Base-by-base conservation (phyloP, 164 flowering plant species). In the Piper longum region DNA sequence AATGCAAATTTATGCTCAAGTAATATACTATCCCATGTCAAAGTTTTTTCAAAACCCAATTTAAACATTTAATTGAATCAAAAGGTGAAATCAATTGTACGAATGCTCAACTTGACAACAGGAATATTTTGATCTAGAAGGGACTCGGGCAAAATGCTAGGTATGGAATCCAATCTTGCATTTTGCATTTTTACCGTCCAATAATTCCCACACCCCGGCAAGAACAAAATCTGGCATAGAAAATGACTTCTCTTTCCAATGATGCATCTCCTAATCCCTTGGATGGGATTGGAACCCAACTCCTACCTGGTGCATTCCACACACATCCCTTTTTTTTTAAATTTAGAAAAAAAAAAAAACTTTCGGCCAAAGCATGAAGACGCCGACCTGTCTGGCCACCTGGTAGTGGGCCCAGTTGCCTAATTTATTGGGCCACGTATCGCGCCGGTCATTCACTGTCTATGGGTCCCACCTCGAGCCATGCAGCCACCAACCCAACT, bases 401-500 rank as follows among this genome's bases (percentile, higher is more conserved):
- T 14, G 9, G 52, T 9, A 1, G 52, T 48, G 52, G 52, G 52
- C 82, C 82, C 70, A 48, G 1, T 3, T 41, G 16, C 81, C 88
- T 80, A 77, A 76, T 73, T 81, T 63, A 73, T 69, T 79, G 84
- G 77, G 59, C 80, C 84, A 75, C 77, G 76, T 69, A 76, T 81
- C 71, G 66, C 83, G 85, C 82, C 80, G 76, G 73, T 72, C 75
- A 56, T 74, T 56, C 67, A 68, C 78, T 76, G 80, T 75, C 72
- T 68, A 71, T 26, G 69, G 75, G 69, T 4, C 72, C 72, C 67
- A 65, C 66, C 76, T 72, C 64, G 69, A 62, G 72, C 69, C 63
- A 58, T 71, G 55, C 55, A 16, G 17, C 55, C 66, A 52, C 60
- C 54, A 45, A 13, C 0, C 59, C 3, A 7, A 14, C 4, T 11